phyloP scores from a whole-genome alignment of 1,284 basidiomycete species.

The Uromyces viciae-fabae region DNA sequence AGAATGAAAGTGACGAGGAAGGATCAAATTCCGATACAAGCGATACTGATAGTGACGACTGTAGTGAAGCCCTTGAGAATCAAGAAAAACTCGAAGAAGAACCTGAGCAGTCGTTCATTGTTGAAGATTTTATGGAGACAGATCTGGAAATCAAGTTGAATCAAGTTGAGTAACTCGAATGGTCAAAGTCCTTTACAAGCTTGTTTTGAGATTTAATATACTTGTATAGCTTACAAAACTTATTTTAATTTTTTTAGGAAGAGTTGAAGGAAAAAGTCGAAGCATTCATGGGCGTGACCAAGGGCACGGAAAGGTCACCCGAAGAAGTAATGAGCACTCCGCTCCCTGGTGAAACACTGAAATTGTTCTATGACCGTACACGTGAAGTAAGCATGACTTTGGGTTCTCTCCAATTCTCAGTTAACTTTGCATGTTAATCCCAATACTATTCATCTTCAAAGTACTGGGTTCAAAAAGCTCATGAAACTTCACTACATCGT shows the following conservation, averaged over 20 bases:
- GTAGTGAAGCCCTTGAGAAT: conserved; percentile 54
- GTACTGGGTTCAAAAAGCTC: conserved; percentile 76
- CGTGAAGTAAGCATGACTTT: conserved; percentile 50
- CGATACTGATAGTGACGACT: conserved; percentile 59
- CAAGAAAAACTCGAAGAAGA: conserved; percentile 19
- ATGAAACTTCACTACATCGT: conserved; percentile 62
- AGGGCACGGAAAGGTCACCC: conserved; percentile 62
- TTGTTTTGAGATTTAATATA: no score
- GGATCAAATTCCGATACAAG: conserved; percentile 19
- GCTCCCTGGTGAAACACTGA: conserved; percentile 78
- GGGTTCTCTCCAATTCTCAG: not conserved
- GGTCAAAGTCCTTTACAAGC: no score
- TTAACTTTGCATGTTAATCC: not conserved
- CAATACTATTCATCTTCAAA: not conserved
- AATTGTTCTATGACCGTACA: conserved; percentile 72
- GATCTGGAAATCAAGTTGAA: conserved; percentile 3
- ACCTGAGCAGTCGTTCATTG: not conserved
- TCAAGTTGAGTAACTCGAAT: conserved; percentile 3
- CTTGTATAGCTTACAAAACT: not conserved
- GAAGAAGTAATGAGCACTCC: conserved; percentile 79
- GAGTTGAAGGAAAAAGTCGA: conserved; percentile 65
- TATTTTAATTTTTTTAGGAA: conserved; percentile 54
- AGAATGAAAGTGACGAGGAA: conserved; percentile 53
- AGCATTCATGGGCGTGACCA: conserved; percentile 70
- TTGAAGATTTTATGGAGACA: not conserved